Evolutionary conservation across 2,329 filamentous ascomycete genomes (phyloP), one percentile per base, ranked within the genome.

Genomic region (Sarocladium strictum): DNA sequence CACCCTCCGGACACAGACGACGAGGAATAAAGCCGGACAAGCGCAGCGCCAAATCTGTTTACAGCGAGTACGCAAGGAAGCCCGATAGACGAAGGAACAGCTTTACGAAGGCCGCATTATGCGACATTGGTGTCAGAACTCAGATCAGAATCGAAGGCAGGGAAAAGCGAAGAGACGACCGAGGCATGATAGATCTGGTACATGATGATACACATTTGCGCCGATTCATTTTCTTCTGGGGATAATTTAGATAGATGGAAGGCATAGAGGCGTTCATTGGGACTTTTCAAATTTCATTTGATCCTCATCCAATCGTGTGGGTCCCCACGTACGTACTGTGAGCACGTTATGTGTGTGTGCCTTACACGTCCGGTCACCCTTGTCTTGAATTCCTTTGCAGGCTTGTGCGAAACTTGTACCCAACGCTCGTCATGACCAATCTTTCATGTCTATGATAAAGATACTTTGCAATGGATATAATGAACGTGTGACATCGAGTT

Each of bases 1-100:
- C 84, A 88, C 67, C 88, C 87, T 6, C 72, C 71, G 9, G 89
- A 93, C 68, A 91, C 87, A 17, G 89, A 93, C 63, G 89, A 91
- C 59, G 89, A 93, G 68, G 83, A 75, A 29, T 64, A 61, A 65
- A 43, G 17, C 9, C 23, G 27, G 53, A 56, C 29, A 41, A 17
- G 11, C n/a, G n/a, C n/a, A n/a, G n/a, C n/a, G n/a, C n/a, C n/a
- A n/a, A n/a, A n/a, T n/a, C n/a, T n/a, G n/a, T n/a, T n/a, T n/a
- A n/a, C n/a, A n/a, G n/a, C n/a, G n/a, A n/a, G n/a, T n/a, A n/a
- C n/a, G n/a, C n/a, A n/a, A 38, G 37, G 24, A 29, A 24, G 5
- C 23, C 27, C 27, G 21, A 47, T 32, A 23, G 23, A 52, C 29
- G 19, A 35, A 35, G 15, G 45, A 4, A 5, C 26, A 21, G 21